Evolutionary conservation across 345 rosid genomes (phyloP).

Genomic region (Triadica sebifera): DNA sequence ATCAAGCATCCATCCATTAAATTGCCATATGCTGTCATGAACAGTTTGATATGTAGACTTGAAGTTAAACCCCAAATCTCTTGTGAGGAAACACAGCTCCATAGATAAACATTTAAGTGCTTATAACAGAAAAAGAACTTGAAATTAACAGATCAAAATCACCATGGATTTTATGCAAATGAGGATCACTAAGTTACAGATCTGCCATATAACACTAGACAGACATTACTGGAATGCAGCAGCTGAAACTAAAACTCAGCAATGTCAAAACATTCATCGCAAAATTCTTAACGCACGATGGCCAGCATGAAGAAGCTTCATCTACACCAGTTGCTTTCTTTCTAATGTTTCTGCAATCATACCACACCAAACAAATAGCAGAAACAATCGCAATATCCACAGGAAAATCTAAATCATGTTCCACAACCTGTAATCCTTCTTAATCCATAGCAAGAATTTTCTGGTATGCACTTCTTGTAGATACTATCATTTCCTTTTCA

Average conservation of each 20-base stretch:
- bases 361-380: slow-evolving; percentile 80
- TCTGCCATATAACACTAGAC: not conserved
- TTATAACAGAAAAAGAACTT: slow-evolving; percentile 5
- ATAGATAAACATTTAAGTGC: not conserved
- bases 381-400: slow-evolving; percentile 72
- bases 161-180: not conserved
- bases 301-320: slow-evolving; percentile 64
- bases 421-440: slow-evolving; percentile 78
- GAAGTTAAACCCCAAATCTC: not conserved
- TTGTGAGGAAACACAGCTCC: not conserved
- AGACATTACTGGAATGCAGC: slow-evolving; percentile 77
- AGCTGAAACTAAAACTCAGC: slow-evolving; percentile 74
- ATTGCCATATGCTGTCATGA: not conserved
- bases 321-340: slow-evolving; percentile 46
- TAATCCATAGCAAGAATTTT: slow-evolving; percentile 82
- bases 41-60: not conserved
- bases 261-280: slow-evolving; percentile 72
- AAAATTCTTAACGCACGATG: slow-evolving; percentile 65
- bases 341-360: slow-evolving; percentile 57
- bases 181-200: not conserved
- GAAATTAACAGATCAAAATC: slow-evolving; percentile 1
- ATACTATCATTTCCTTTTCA: slow-evolving; percentile 78
- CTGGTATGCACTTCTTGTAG: slow-evolving; percentile 80
- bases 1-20: not conserved
- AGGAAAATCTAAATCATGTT: slow-evolving; percentile 77